Percentiles rank a stretch among this genome's conserved stretches.
Evolutionary conservation across 2,329 filamentous ascomycete genomes (phyloP).

Genomic region (Penicillium verrucosum): DNA sequence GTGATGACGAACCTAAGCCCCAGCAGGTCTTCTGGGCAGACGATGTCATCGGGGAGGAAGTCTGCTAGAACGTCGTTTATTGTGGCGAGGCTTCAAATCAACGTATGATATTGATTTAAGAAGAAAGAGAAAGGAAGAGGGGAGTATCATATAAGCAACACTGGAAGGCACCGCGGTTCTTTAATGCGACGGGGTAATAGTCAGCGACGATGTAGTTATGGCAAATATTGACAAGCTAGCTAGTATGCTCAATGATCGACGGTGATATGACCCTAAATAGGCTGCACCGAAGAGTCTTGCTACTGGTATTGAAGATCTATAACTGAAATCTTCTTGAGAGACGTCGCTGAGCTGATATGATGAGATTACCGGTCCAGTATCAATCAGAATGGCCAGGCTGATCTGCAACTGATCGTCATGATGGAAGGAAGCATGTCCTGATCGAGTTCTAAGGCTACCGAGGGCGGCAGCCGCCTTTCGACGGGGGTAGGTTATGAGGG

Average conservation of each 20-base stretch:
- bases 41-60: constrained; percentile 65
- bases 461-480: no score
- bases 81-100: constrained; percentile 17
- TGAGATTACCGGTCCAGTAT: neutral
- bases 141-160: neutral
- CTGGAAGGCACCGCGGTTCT: neutral
- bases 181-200: neutral
- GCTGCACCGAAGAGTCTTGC: neutral
- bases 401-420: neutral
- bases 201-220: neutral
- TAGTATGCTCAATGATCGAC: neutral
- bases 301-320: neutral
- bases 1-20: constrained; percentile 80
- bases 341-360: neutral
- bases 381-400: neutral
- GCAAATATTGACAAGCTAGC: neutral
- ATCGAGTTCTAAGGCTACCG: no score
- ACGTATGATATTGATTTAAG: neutral
- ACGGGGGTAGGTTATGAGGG: no score
- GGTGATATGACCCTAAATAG: neutral
- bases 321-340: neutral
- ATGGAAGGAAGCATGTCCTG: neutral
- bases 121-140: neutral
- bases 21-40: constrained; percentile 63
- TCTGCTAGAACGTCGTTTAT: constrained; percentile 68